These are phyloP conservation scores for Rhizophora mangle DNA, from an alignment of 345 rosid species.

Conservation along the genomic window DNA sequence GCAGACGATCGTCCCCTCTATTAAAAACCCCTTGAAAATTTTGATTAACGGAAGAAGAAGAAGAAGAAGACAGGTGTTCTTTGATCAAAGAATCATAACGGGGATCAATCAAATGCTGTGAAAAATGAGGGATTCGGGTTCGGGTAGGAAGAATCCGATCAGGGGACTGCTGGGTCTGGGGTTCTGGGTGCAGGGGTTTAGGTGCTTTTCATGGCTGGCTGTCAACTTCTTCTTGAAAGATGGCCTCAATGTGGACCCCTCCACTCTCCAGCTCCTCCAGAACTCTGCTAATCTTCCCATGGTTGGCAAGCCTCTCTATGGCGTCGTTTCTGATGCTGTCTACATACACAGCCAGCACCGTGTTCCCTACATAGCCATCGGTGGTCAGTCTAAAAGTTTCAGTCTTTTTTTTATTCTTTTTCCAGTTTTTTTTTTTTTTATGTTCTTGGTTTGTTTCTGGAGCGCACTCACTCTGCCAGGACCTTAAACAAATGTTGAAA, in stretches of 20 bases:
- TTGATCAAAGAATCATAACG: too few species aligned
- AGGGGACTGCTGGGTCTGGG: conserved; percentile 65
- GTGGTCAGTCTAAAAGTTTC: conserved; percentile 43
- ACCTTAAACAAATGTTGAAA: too few species aligned
- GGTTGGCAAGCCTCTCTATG: conserved; percentile 83
- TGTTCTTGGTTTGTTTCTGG: neutral
- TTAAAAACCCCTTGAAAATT: too few species aligned
- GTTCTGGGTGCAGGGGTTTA: conserved; percentile 77
- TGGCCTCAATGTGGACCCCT: conserved; percentile 64
- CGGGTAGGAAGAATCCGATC: conserved; percentile 20
- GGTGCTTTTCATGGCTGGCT: conserved; percentile 89
- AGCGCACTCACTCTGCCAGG: neutral
- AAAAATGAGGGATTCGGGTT: neutral
- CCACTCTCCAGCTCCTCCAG: conserved; percentile 79
- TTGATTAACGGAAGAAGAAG: too few species aligned
- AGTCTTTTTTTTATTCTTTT: neutral
- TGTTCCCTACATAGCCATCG: conserved; percentile 86
- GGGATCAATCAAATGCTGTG: too few species aligned
- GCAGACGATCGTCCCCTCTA: neutral
- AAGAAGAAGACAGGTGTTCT: too few species aligned
- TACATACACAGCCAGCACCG: conserved; percentile 79
- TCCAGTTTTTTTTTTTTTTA: neutral
- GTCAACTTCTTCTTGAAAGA: conserved; percentile 82
- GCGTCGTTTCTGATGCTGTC: conserved; percentile 72
- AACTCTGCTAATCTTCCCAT: conserved; percentile 83